Base-by-base conservation (phyloP, 257 asterid genomes). In the Datura wrightii region DNA sequence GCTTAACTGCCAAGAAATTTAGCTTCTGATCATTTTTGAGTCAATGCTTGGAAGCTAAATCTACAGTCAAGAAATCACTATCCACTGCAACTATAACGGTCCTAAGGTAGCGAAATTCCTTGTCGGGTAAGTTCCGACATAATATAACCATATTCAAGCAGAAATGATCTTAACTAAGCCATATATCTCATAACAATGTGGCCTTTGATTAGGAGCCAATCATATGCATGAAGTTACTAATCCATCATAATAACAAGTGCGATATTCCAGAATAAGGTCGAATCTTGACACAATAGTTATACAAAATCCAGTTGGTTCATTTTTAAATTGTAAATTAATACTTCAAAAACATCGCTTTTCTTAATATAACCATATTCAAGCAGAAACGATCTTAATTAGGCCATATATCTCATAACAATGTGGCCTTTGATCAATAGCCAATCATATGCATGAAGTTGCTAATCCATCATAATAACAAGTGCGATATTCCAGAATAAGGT, bases 141-240 rank as follows among this genome's bases (percentile, higher is more conserved):
- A n/a, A 6, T 36, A 36, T 67, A 67, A 39, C 78, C 34, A 67
- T 67, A 7, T 1, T 39, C 78, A 39, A 67, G 78, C 50, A 67
- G 34, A 15, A 39, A 16, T 1, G 14, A 39, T 67, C 78, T 39
- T 16, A 39, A 67, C 52, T 39, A 37, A 52, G 31, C 78, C 52
- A 67, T 8, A 67, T 67, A 2, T 1, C 24, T 16, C 1, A 8
- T 7, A 67, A 67, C 52, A n/a, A n/a, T 19, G 37, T 19, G 19
- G 31, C 52, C 52, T 39, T 67, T 44, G 2, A 0, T 67, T 37
- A 67, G 78, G 10, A 67, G 48, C 78, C 52, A 67, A 39, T 7
- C 5, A 67, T 67, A 67, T 67, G 78, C 78, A 67, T 66, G 74
- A 66, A 14, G 74, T 48, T 36, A 66, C 48, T 15, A 36, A 36